These are phyloP conservation scores for Juncus effusus DNA, from an alignment of 176 grass and related monocot species.

Conservation along the genomic window DNA sequence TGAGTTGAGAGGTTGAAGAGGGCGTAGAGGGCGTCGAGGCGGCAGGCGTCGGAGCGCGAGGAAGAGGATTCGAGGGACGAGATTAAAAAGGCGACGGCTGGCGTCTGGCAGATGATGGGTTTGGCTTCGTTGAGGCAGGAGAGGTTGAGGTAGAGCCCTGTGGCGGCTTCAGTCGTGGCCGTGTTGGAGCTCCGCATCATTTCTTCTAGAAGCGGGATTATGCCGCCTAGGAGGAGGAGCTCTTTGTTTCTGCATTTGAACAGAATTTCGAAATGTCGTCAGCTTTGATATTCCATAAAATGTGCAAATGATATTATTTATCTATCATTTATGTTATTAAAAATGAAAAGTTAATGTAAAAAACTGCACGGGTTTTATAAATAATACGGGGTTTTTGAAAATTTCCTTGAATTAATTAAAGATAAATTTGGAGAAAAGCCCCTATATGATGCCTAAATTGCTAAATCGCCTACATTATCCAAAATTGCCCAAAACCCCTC, in stretches of 20 bases:
- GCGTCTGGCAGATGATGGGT: conserved; percentile 45
- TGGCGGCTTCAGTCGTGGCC: conserved; percentile 39
- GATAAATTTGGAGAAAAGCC: too few relatives aligned
- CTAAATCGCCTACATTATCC: too few relatives aligned
- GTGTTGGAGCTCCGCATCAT: conserved; percentile 48
- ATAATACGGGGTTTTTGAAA: too few relatives aligned
- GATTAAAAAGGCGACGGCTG: conserved; percentile 45
- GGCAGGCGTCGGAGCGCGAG: conserved; percentile 20
- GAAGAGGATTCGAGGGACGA: background rate
- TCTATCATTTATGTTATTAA: too few relatives aligned
- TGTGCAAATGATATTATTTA: too few relatives aligned
- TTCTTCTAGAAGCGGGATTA: conserved; percentile 59
- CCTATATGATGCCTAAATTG: too few relatives aligned
- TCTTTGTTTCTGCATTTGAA: conserved; percentile 62
- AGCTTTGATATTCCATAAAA: too few relatives aligned
- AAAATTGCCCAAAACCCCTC: too few relatives aligned
- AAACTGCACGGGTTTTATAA: too few relatives aligned
- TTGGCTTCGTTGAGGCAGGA: conserved; percentile 63
- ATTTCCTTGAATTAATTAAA: too few relatives aligned
- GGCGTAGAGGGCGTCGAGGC: conserved; percentile 45
- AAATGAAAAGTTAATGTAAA: too few relatives aligned
- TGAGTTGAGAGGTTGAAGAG: conserved; percentile 72
- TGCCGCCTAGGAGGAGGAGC: conserved; percentile 40
- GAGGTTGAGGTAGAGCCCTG: conserved; percentile 76
- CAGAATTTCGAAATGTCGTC: too few relatives aligned